A percentile compares a stretch with the other conserved stretches of the same genome.
These are phyloP conservation scores for Saccharomyces hybrid DNA, from an alignment of 1,139 yeast species.

Conservation along the genomic window DNA sequence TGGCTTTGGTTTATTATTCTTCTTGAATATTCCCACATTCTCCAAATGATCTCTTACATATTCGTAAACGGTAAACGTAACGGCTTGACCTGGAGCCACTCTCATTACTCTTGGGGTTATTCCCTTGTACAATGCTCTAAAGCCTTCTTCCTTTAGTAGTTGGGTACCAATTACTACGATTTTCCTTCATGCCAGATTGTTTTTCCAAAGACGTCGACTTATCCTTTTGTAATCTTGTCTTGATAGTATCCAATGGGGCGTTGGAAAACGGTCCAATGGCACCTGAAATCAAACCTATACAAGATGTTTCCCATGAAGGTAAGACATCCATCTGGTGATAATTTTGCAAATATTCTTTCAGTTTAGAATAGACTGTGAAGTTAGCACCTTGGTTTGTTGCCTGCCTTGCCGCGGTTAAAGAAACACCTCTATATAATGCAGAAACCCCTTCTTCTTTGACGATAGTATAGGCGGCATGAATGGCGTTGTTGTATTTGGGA, in stretches of 20 bases:
- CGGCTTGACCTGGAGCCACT: constrained; percentile 99
- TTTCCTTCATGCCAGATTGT: constrained; percentile 48
- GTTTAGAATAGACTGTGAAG: constrained; percentile 86
- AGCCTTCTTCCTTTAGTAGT: constrained; percentile 82
- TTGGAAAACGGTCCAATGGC: constrained; percentile 96
- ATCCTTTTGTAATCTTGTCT: constrained; percentile 93
- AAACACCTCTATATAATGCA: constrained; percentile 89
- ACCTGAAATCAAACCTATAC: constrained; percentile 86
- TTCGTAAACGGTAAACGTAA: constrained; percentile 94
- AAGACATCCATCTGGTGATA: constrained; percentile 56
- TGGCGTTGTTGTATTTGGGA: constrained; percentile 88
- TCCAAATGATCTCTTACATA: constrained; percentile 68
- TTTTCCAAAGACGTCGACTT: constrained; percentile 57
- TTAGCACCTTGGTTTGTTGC: constrained; percentile 98
- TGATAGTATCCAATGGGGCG: constrained; percentile 95
- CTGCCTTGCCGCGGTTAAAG: constrained; percentile 94
- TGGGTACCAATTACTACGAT: constrained; percentile 75
- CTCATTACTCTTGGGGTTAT: constrained; percentile 98
- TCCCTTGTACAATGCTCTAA: constrained; percentile 85
- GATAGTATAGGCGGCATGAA: constrained; percentile 81
- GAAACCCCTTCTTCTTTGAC: constrained; percentile 85
- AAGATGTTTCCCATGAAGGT: constrained; percentile 91
- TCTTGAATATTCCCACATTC: constrained; percentile 29
- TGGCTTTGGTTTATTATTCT: constrained; percentile 9
- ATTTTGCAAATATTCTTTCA: constrained; percentile 63